phyloP scores from a whole-genome alignment of 163 green algal species.

The Scenedesmus sp. region DNA sequence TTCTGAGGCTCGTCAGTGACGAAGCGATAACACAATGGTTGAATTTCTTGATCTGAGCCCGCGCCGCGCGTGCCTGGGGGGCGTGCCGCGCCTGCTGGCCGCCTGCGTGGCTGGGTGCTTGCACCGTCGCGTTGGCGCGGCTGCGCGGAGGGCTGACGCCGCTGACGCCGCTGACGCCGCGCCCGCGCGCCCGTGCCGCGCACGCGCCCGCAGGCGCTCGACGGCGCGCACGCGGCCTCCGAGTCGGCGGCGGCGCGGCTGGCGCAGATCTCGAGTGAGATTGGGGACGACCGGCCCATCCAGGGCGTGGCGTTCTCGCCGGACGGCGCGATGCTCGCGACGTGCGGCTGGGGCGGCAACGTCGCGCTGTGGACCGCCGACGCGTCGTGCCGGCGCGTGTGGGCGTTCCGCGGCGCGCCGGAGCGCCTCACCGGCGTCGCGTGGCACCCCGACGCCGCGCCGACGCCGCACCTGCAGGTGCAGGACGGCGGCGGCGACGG shows the following conservation, averaged over 20 bases:
- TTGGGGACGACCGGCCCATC: conserved; percentile 91
- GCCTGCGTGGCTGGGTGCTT: too few relatives aligned
- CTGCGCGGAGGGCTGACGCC: too few relatives aligned
- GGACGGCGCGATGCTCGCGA: conserved; percentile 64
- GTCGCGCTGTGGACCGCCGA: conserved; percentile 31
- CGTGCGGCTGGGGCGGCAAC: conserved; percentile 48
- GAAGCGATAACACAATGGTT: too few relatives aligned
- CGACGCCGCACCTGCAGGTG: conserved; percentile 23
- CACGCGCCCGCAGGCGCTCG: conserved; percentile 1
- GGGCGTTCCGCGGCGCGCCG: conserved; percentile 35
- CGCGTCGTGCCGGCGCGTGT: conserved; percentile 46
- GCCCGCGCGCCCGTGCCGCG: too few relatives aligned
- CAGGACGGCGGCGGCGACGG: neutral
- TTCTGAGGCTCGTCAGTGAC: too few relatives aligned
- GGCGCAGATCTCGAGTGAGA: conserved; percentile 74
- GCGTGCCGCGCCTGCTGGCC: too few relatives aligned
- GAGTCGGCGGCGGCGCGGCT: conserved; percentile 29
- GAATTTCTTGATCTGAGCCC: too few relatives aligned
- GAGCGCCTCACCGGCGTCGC: conserved; percentile 38
- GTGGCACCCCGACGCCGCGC: conserved; percentile 40
- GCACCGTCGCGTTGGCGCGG: too few relatives aligned
- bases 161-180: too few relatives aligned
- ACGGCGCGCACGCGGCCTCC: neutral
- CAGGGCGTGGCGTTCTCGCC: conserved; percentile 69
- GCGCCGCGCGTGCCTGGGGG: too few relatives aligned